Evolutionary conservation across 192 early-diverging fungal genomes (phyloP).

Genomic region (Coemansia sp.): DNA sequence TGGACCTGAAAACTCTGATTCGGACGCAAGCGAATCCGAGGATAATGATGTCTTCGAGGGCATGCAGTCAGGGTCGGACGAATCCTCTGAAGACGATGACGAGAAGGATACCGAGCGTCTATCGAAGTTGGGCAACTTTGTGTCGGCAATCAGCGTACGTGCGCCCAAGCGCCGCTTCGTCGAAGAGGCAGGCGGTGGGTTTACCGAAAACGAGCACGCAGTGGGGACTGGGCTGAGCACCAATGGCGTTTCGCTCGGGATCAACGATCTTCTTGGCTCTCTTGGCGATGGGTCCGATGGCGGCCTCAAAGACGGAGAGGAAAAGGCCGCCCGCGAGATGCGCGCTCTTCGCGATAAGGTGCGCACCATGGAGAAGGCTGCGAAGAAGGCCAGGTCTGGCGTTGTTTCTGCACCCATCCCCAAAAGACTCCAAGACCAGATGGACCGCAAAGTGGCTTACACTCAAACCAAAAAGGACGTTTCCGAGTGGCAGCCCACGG

Average conservation of each 20-base stretch:
- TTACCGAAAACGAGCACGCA: conserved; percentile 41
- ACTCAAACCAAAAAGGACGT: conserved; percentile 80
- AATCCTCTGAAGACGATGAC: conserved; percentile 33
- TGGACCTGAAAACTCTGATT: conserved; percentile 14
- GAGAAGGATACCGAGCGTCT: conserved; percentile 51
- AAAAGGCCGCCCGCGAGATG: conserved; percentile 25
- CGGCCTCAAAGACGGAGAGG: conserved; percentile 48
- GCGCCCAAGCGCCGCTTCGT: conserved; percentile 62
- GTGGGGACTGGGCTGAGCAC: conserved; percentile 40
- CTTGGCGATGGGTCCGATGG: conserved; percentile 63
- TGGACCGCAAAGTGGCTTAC: conserved; percentile 86
- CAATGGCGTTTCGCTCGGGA: conserved; percentile 67
- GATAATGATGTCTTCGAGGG: conserved; percentile 14
- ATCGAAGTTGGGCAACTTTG: conserved; percentile 59
- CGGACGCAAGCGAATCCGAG: conserved; percentile 21
- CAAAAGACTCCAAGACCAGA: conserved; percentile 78
- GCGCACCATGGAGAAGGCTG: conserved; percentile 28
- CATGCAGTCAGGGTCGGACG: conserved; percentile 49
- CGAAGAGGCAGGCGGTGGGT: conserved; percentile 29
- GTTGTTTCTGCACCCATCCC: conserved; percentile 78
- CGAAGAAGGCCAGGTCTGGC: conserved; percentile 38
- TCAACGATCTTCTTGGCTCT: conserved; percentile 73
- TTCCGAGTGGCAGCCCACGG: conserved; percentile 80
- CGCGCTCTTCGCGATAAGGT: conserved; percentile 38
- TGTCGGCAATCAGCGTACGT: conserved; percentile 69